Percentiles rank a stretch among this genome's conserved stretches.
Evolutionary conservation across 345 rosid species (phyloP).

Genomic region (Capsella bursapastoris): DNA sequence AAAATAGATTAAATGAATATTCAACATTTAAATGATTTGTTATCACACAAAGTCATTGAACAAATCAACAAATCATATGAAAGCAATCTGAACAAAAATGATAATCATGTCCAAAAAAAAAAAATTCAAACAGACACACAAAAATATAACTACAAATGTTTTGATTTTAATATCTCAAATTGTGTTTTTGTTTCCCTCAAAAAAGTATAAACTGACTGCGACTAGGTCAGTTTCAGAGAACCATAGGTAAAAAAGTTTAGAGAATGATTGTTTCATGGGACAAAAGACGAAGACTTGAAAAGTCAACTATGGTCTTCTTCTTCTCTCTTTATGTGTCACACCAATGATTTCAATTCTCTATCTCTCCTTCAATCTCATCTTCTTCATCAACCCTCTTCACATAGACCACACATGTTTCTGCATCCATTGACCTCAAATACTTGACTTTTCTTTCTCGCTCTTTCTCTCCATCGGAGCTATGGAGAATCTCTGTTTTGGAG

Average conservation of each 20-base stretch:
- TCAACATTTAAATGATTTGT: no score
- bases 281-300: slow-evolving; percentile 20
- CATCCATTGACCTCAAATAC: slow-evolving; percentile 17
- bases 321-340: neutral
- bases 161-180: neutral
- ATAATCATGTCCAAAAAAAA: neutral
- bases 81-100: neutral
- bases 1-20: no score
- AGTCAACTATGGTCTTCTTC: slow-evolving; percentile 14
- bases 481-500: slow-evolving; percentile 13
- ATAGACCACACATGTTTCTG: slow-evolving; percentile 5
- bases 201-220: neutral
- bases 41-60: neutral
- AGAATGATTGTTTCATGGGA: slow-evolving; percentile 9
- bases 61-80: neutral
- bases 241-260: neutral
- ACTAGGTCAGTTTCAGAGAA: slow-evolving; percentile 1
- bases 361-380: slow-evolving; percentile 19
- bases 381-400: slow-evolving; percentile 17
- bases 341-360: slow-evolving; percentile 3
- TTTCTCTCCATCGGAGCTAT: slow-evolving; percentile 16
- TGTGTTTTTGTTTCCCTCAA: neutral
- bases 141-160: neutral
- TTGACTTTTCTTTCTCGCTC: slow-evolving; percentile 3
- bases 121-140: neutral